These are phyloP conservation scores for Colletotrichum higginsianum DNA, from an alignment of 2,329 filamentous ascomycete species.

Conservation along the genomic window DNA sequence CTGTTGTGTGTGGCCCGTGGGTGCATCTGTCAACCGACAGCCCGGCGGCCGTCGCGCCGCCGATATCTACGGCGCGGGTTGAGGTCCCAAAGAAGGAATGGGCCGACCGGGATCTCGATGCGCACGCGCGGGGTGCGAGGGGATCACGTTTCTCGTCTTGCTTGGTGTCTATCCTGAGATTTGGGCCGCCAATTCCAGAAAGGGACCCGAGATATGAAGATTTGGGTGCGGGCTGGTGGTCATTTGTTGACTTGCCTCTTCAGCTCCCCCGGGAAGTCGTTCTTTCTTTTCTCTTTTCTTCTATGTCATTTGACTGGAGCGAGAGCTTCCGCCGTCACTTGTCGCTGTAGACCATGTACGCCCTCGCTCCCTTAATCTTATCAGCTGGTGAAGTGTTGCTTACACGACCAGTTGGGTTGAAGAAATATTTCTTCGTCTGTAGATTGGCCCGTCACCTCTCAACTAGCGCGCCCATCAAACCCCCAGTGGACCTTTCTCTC, in stretches of 20 bases:
- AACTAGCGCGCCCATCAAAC: not conserved
- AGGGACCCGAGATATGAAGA: not conserved
- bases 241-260: not conserved
- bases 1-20: not conserved
- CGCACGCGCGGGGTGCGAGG: slow-evolving; percentile 1
- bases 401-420: not conserved
- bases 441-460: slow-evolving; percentile 24
- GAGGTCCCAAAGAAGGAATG: slow-evolving; percentile 26
- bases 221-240: not conserved
- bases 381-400: slow-evolving; percentile 18
- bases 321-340: too few relatives aligned
- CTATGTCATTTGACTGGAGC: too few relatives aligned
- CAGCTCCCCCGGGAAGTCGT: not conserved
- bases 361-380: not conserved
- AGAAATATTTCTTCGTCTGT: slow-evolving; percentile 19
- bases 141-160: not conserved
- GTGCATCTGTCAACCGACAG: slow-evolving; percentile 22
- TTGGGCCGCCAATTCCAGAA: not conserved
- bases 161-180: not conserved
- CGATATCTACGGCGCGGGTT: slow-evolving; percentile 24
- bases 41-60: slow-evolving; percentile 35
- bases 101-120: slow-evolving; percentile 28
- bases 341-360: too few relatives aligned
- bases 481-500: not conserved
- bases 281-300: not conserved